phyloP scores from a whole-genome alignment of 129 eudicot species.

The Flaveria robusta region DNA sequence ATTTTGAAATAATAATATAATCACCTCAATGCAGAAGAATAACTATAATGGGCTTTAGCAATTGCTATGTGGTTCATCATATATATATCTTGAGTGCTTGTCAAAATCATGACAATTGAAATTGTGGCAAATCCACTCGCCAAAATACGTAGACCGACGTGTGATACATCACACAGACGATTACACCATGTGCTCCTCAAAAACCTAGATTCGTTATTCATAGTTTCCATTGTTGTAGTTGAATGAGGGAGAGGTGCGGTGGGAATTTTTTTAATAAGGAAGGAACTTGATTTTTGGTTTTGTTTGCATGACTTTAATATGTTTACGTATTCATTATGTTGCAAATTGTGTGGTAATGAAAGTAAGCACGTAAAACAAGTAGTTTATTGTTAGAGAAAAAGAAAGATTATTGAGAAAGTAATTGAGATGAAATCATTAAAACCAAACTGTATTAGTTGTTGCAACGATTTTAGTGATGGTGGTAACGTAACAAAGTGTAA shows the following conservation, averaged over 20 bases:
- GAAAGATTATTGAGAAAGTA: slow-evolving; percentile 25
- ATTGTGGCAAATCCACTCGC: slow-evolving; percentile 28
- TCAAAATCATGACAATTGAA: slow-evolving; percentile 26
- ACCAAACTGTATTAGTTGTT: slow-evolving; percentile 29
- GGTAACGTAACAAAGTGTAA: slow-evolving; percentile 29
- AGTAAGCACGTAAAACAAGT: slow-evolving; percentile 12
- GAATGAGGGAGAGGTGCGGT: neutral
- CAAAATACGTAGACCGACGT: slow-evolving; percentile 30
- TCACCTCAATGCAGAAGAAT: slow-evolving; percentile 36
- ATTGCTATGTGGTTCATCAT: slow-evolving; percentile 26
- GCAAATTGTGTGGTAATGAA: neutral
- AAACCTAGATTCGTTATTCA: neutral
- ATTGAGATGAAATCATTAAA: slow-evolving; percentile 20
- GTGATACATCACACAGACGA: slow-evolving; percentile 17
- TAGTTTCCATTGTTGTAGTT: slow-evolving; percentile 11
- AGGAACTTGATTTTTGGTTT: neutral
- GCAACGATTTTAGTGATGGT: slow-evolving; percentile 24
- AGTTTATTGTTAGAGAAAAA: neutral
- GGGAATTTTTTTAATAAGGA: neutral
- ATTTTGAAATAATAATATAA: neutral
- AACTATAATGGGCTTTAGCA: slow-evolving; percentile 34
- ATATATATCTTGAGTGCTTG: slow-evolving; percentile 31
- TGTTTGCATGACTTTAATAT: neutral
- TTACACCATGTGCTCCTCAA: slow-evolving; percentile 11
- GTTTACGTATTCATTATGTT: neutral